Evolutionary conservation across 768 basidiomycete species (phyloP).

Genomic region (Mrakia gelida): DNA sequence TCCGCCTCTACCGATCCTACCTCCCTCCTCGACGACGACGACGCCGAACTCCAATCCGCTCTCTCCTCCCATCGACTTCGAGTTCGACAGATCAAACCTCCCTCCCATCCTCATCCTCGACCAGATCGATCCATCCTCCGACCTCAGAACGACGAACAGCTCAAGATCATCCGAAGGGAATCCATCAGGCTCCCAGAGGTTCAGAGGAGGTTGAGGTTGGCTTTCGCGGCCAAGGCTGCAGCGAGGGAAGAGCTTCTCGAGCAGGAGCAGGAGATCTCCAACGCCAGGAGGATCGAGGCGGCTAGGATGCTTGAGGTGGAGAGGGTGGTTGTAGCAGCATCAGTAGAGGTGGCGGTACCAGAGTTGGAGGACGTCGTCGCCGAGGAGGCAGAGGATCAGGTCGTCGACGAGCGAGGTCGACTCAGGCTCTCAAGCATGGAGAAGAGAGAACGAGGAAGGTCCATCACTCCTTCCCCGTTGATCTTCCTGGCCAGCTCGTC

Average conservation of each 20-base stretch:
- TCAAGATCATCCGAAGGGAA: conserved; percentile 27
- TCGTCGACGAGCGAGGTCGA: conserved; percentile 1
- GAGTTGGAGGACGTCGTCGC: not conserved
- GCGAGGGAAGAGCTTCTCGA: not conserved
- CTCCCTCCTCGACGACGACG: conserved; percentile 30
- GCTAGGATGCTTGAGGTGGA: too few relatives aligned
- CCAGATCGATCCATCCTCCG: not conserved
- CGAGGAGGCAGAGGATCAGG: not conserved
- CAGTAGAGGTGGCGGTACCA: too few relatives aligned
- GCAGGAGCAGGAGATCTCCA: not conserved
- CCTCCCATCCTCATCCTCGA: not conserved
- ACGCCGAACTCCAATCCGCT: conserved; percentile 17
- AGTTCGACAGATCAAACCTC: not conserved
- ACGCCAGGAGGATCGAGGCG: not conserved
- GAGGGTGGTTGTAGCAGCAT: too few relatives aligned
- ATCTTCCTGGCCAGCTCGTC: not conserved
- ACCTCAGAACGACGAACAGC: not conserved
- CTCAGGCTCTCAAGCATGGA: not conserved
- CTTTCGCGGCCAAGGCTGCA: not conserved
- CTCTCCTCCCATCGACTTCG: conserved; percentile 15
- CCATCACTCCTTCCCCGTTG: not conserved
- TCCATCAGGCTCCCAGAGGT: conserved; percentile 22
- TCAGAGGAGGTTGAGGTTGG: conserved; percentile 14
- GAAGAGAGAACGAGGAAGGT: conserved; percentile 6
- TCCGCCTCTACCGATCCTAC: conserved; percentile 20